Percentiles rank a stretch among this genome's conserved stretches.
Evolutionary conservation across 148 eudicot species (phyloP).

Genomic region (Fallopia convolvulus): DNA sequence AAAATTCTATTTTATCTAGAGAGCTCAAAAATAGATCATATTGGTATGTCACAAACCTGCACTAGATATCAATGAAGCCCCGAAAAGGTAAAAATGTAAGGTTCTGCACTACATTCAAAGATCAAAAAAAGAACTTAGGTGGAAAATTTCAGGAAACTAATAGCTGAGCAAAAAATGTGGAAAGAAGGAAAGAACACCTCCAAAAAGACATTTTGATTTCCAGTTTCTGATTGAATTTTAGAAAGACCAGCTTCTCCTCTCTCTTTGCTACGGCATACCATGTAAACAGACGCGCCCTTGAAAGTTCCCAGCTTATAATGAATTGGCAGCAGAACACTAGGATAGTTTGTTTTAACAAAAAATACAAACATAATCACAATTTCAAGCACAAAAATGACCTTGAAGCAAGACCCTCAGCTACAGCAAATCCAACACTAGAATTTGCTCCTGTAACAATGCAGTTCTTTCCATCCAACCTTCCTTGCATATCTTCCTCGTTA

Average conservation of each 20-base stretch:
- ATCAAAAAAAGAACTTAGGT: neutral
- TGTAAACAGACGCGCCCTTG: slow-evolving; percentile 88
- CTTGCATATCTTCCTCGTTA: too few species aligned
- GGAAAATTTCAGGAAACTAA: neutral
- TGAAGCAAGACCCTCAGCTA: slow-evolving; percentile 89
- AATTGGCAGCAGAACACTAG: neutral
- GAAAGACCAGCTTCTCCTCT: slow-evolving; percentile 86
- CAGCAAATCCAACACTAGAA: slow-evolving; percentile 89
- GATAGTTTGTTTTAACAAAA: neutral
- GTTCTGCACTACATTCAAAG: neutral
- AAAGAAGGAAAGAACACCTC: slow-evolving; percentile 41
- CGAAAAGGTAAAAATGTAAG: neutral
- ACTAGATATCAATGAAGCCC: slow-evolving; percentile 13
- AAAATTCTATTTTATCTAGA: too few species aligned
- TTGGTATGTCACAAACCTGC: slow-evolving; percentile 89
- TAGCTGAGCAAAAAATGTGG: neutral
- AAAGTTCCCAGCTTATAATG: slow-evolving; percentile 7
- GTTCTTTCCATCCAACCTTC: too few species aligned
- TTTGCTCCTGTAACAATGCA: too few species aligned
- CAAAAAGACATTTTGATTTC: slow-evolving; percentile 67
- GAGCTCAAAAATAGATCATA: too few species aligned
- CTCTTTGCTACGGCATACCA: slow-evolving; percentile 89
- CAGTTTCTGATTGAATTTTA: slow-evolving; percentile 59
- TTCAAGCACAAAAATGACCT: slow-evolving; percentile 32
- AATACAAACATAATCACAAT: neutral